Conservation (phyloP, 2,329 filamentous ascomycete genomes). For the Xylariaceae sp. region DNA sequence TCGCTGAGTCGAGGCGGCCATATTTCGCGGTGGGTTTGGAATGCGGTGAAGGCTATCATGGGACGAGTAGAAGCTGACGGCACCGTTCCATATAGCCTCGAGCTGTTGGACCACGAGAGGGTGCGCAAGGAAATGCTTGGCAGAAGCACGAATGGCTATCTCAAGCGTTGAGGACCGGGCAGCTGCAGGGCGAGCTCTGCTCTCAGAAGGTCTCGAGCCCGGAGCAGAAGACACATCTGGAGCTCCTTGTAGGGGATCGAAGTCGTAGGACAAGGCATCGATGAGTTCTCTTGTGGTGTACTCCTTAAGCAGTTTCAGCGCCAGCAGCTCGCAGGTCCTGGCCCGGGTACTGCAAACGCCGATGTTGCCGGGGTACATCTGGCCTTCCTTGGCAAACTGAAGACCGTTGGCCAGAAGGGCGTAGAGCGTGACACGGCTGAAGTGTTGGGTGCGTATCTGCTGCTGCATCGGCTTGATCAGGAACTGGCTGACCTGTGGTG, state of each 20-base stretch:
- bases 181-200: constrained; percentile 42
- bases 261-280: constrained; percentile 90
- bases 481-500: constrained; percentile 94
- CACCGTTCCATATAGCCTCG: constrained; percentile 96
- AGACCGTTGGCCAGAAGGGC: constrained; percentile 89
- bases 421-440: constrained; percentile 80
- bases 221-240: constrained; percentile 36
- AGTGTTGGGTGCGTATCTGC: constrained; percentile 74
- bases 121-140: constrained; percentile 87
- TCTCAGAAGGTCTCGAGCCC: constrained; percentile 26
- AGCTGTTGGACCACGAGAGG: constrained; percentile 88
- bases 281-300: constrained; percentile 85
- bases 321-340: constrained; percentile 82
- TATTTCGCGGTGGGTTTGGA: constrained; percentile 21
- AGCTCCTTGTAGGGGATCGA: constrained; percentile 82
- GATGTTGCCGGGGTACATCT: constrained; percentile 73
- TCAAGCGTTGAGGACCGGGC: constrained; percentile 85
- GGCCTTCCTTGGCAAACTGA: constrained; percentile 83
- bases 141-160: constrained; percentile 84
- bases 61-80: constrained; percentile 86
- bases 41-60: constrained; percentile 76
- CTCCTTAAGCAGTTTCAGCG: constrained; percentile 83
- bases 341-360: constrained; percentile 79
- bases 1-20: constrained; percentile 18
- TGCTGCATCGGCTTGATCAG: constrained; percentile 92